Evolutionary conservation across 2,329 filamentous ascomycete genomes (phyloP), one percentile per base, ranked within the genome.

Genomic region (Cercospora sp.): DNA sequence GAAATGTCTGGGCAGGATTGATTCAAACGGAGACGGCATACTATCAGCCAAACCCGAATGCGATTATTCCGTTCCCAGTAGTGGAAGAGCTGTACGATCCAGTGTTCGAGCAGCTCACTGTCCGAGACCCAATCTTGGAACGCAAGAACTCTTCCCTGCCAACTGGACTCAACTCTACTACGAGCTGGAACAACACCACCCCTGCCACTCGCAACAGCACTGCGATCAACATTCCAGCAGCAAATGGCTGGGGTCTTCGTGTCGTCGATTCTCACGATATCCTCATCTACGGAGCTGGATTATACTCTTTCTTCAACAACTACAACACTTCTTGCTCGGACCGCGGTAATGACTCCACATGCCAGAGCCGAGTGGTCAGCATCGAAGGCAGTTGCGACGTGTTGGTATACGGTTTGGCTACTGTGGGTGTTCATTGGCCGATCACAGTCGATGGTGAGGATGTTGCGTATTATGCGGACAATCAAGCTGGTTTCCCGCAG

Each of bases 341-440:
- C 13, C 78, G 88, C 93, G 13, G 78, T 6, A 74, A 76, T 8
- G 76, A 78, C 2, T 79, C 80, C 8, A 70, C 77, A 2, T 87
- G 85, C 66, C 85, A 87, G 76, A 80, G 77, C 49, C 74, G 80
- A 18, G 85, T 86, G 12, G 78, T 85, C 66, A 81, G 79, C 49
- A 74, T 86, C 16, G 82, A 85, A 61, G 81, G 80, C 1, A 79
- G 74, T 30, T 71, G 74, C 4, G 73, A 77, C 16, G 74, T 84
- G 12, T 77, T 69, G n/a, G 74, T 86, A 0, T 86, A 85, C 68
- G 82, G 82, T 53, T 18, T 65, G 37, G 70, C 70, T 28, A 78
- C 74, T 0, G 73, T 76, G 4, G 81, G 81, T 0, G 74, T 80
- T 8, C 81, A 79, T 10, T 79, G 80, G 63, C 83, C 84, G 81